Evolutionary conservation across 2,329 filamentous ascomycete genomes (phyloP).

Genomic region (Stachybotrys elegans): DNA sequence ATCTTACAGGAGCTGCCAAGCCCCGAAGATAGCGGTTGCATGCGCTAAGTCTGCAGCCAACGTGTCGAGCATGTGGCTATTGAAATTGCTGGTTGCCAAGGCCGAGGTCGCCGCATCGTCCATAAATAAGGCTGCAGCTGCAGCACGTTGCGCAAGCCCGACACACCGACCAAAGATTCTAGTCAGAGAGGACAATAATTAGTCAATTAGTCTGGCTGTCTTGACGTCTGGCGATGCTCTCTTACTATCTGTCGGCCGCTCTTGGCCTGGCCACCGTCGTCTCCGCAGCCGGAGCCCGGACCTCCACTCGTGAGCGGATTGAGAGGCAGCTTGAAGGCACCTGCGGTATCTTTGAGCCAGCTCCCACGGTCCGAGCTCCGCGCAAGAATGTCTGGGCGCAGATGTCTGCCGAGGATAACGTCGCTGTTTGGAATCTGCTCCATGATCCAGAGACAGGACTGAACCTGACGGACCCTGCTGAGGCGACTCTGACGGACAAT

Average conservation of each 20-base stretch:
- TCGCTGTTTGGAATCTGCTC: constrained; percentile 37
- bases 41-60: too few relatives aligned
- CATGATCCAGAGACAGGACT: constrained; percentile 33
- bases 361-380: not conserved
- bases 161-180: too few relatives aligned
- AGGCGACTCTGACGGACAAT: constrained; percentile 37
- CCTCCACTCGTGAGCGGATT: not conserved
- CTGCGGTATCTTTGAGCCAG: not conserved
- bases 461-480: constrained; percentile 35
- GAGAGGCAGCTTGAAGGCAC: not conserved
- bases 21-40: too few relatives aligned
- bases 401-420: constrained; percentile 35
- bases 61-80: too few relatives aligned
- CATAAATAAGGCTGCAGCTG: too few relatives aligned
- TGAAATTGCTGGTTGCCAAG: too few relatives aligned
- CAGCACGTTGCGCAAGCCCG: too few relatives aligned
- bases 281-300: not conserved
- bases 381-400: constrained; percentile 26
- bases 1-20: too few relatives aligned
- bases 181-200: too few relatives aligned
- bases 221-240: too few relatives aligned
- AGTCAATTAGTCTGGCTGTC: too few relatives aligned
- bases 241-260: constrained; percentile 7
- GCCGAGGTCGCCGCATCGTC: too few relatives aligned
- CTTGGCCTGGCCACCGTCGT: constrained; percentile 10